Evolutionary conservation across 2,329 filamentous ascomycete species (phyloP), one percentile per base, ranked within the genome.

Genomic region (Claviceps humidiphila): DNA sequence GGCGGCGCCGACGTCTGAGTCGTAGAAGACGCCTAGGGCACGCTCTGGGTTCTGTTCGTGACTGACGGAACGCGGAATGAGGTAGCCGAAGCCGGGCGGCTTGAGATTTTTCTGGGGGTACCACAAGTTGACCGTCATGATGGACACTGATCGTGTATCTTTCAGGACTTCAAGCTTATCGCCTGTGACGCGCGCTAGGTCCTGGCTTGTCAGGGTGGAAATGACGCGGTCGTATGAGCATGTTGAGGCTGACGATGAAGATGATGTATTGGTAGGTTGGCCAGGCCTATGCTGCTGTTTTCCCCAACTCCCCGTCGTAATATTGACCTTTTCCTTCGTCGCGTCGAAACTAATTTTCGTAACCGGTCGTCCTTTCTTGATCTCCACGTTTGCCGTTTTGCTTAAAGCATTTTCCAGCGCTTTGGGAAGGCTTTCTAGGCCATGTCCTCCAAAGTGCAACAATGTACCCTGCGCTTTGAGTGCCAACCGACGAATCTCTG

Each of bases 101-200:
- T 80, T 78, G 39, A 95, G 70, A 53, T 78, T 63, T 6, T 82
- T 75, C 44, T 80, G 74, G 1, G 76, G 72, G 66, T 85, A 98
- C 76, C 85, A 96, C 47, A 98, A 74, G 68, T 95, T 96, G 55
- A 98, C 85, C 2, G 90, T 87, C 82, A 90, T 90, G 58, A 96
- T 89, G 37, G 84, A 90, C 34, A 91, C 85, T 39, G 84, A 80
- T 51, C 79, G 75, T 16, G 79, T 77, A 44, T 76, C 63, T 17
- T 65, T 63, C 11, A 86, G 73, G 37, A 72, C 64, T 5, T 74
- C 72, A 5, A 82, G 69, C 5, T 62, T 56, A 44, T 61, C 58
- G 20, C 58, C 55, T 3, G 70, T 66, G 34, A 73, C 56, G 26
- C 60, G 54, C 49, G 69, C 66, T 16, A 80, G 70, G 2, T 69